These are phyloP conservation scores for Dictyophora rubrovolvata DNA, from an alignment of 768 basidiomycete species.

Conservation along the genomic window DNA sequence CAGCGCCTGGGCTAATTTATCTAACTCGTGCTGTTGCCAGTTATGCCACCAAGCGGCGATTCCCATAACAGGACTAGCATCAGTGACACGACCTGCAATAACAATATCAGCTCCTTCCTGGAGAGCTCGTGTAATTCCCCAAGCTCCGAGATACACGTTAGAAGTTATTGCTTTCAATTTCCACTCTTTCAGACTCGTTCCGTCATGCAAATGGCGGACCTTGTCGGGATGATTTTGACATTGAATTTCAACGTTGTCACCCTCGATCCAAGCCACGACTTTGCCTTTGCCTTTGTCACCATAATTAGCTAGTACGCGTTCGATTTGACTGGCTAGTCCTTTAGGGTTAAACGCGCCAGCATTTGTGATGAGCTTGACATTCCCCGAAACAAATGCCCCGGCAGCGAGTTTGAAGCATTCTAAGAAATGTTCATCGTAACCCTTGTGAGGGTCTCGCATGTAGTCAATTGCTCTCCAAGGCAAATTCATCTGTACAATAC, in stretches of 20 bases:
- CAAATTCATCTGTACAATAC: background rate
- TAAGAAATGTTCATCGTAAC: constrained; percentile 1
- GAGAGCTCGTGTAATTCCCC: constrained; percentile 2
- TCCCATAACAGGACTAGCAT: constrained; percentile 3
- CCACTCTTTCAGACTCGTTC: constrained; percentile 2
- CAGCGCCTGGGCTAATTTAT: constrained; percentile 6
- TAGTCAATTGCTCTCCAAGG: constrained; percentile 2
- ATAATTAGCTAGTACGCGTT: background rate
- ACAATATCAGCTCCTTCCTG: constrained; percentile 5
- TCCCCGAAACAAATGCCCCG: background rate
- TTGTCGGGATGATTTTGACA: background rate
- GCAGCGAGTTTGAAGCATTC: constrained; percentile 3
- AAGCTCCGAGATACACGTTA: constrained; percentile 3
- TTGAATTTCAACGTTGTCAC: background rate
- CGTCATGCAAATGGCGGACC: background rate
- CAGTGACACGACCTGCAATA: constrained; percentile 2
- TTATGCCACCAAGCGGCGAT: constrained; percentile 5
- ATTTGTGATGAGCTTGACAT: constrained; percentile 1
- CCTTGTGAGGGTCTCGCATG: background rate
- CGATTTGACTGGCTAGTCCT: background rate
- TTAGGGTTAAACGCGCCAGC: constrained; percentile 5
- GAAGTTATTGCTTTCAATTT: background rate
- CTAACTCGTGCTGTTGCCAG: constrained; percentile 1
- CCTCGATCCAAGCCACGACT: constrained; percentile 6
- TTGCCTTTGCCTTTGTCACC: background rate